Conservation (phyloP, 495 filamentous ascomycete genomes). For the Xylaria intraflava region DNA sequence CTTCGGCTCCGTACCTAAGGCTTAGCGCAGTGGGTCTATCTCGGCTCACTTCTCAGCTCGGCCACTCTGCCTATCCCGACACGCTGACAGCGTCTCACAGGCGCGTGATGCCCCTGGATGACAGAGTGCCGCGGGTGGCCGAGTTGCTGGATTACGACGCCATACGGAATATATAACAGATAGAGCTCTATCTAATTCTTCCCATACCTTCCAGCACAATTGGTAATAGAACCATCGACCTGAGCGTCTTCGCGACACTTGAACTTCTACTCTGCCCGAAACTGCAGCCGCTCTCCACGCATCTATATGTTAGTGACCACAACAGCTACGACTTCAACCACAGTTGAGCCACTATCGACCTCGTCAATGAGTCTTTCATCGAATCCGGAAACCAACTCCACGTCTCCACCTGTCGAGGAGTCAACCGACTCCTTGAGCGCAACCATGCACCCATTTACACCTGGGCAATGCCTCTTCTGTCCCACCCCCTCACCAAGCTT, state of each 20-base stretch:
- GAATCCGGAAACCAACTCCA: conserved; percentile 3
- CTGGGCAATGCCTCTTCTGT: conserved; percentile 13
- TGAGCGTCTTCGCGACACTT: not conserved
- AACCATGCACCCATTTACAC: conserved; percentile 12
- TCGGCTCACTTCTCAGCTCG: too few species aligned
- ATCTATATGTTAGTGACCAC: conserved; percentile 15
- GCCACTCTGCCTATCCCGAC: too few species aligned
- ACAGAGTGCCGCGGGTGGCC: too few species aligned
- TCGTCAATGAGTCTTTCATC: conserved; percentile 16
- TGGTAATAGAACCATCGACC: not conserved
- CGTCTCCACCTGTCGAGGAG: not conserved
- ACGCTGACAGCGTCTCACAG: too few species aligned
- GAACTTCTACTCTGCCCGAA: not conserved
- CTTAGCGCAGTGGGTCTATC: not conserved
- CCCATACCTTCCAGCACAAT: not conserved
- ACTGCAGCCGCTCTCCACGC: not conserved
- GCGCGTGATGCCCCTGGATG: too few species aligned
- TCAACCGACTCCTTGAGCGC: conserved; percentile 4
- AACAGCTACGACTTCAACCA: conserved; percentile 13
- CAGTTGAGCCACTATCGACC: conserved; percentile 1
- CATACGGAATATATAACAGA: too few species aligned
- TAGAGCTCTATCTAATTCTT: too few species aligned
- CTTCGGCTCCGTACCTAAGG: too few species aligned
- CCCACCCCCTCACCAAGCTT: conserved; percentile 10
- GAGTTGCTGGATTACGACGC: too few species aligned